Evolutionary conservation across 306 rosid genomes (phyloP), one percentile per base, ranked within the genome.

Genomic region (Lotus japonicus): DNA sequence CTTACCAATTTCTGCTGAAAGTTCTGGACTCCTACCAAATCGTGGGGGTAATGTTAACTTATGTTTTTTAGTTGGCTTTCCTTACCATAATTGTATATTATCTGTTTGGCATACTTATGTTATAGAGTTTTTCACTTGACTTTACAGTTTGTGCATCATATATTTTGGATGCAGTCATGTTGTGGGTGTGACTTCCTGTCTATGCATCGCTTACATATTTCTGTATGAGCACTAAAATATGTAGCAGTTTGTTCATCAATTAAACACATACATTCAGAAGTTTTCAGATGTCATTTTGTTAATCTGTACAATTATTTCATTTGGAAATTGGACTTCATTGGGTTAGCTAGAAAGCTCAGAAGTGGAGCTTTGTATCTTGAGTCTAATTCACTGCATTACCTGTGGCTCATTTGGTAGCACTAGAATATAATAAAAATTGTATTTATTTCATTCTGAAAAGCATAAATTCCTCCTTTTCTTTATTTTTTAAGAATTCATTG

Each of bases 1-100:
- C 61, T 64, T 90, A 38, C 98, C 98, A 15, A 62, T 92, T 50
- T 92, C 96, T 17, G 98, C 96, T 50, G 96, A 92, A 85, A 78
- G 57, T 17, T 17, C 90, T 8, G 91, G 94, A 73, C 38, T 92
- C 65, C 68, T 90, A 54, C 92, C 97, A 45, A 85, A 83, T 54
- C 87, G 84, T 16, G 72, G 81, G 18, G 97, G 97, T 92, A 80
- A 80, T 51, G 19, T 12, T 68, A 28, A 28, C 67, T 64, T 28
- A 0, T 55, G 65, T 42, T 57, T 41, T 80, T 45, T 48, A 67
- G 42, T 71, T 77, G 48, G 38, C 36, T 61, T 54, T 57, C 17
- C 33, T 68, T 49, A 35, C 23, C 44, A 46, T 46, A 59, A 21
- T 26, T 48, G 45, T 68, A 14, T 48, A 9, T 28, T 73, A 21